Evolutionary conservation across 805 yeast species (phyloP), one percentile per base, ranked within the genome.

Genomic region (Ogataea philodendri): DNA sequence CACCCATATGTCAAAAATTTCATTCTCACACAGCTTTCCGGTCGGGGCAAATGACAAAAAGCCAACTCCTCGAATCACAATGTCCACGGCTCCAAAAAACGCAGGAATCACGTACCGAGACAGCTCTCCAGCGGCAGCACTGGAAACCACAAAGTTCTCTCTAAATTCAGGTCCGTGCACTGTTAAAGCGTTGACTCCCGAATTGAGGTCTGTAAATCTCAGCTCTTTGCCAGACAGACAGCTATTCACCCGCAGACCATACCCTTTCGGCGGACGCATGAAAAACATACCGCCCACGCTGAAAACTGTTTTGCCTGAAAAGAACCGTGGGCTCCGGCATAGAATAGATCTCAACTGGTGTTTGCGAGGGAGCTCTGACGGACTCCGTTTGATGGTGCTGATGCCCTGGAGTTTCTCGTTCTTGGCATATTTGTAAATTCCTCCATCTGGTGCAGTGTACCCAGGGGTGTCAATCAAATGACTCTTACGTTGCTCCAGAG

Each of bases 51-150:
- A 54, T 22, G 76, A 71, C 2, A 83, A 43, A 46, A 70, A 78
- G 0, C 93, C 93, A n/a, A 78, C 53, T 41, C 77, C 78, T 34
- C 74, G 75, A 7, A 84, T 46, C 2, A 84, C 81, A 17, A 84
- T 49, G 48, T 84, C 94, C 7, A 84, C 60, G 4, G 72, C 54
- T 0, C 90, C 90, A 40, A 59, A 64, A 47, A 83, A 83, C n/a
- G 86, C 84, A 0, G 93, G 90, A 3, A 84, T 65, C 2, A 73
- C 64, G 43, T 69, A 79, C 39, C 76, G 60, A 1, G 52, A 59
- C 44, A 68, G 50, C 2, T 62, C 52, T 1, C 54, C 46, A 23
- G 49, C 51, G 19, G 66, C 65, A 37, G 42, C 42, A 2, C 36
- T 30, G 4, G 39, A 41, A 4, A 59, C 50, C 2, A 37, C 18